Conservation (phyloP, 257 asterid genomes). For the Thymus mandschuricus region DNA sequence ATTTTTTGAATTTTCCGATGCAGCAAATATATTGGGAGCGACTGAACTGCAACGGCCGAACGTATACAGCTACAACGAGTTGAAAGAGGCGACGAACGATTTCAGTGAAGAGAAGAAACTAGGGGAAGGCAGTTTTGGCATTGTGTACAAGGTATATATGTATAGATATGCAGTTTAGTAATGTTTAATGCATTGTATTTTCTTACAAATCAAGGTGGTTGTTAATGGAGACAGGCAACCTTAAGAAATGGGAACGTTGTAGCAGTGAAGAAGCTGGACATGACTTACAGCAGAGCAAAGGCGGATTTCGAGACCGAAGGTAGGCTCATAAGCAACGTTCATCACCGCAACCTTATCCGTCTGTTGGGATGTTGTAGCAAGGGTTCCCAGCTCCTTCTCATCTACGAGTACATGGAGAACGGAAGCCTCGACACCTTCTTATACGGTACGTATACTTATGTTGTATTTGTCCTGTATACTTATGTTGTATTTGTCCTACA, state of each 20-base stretch:
- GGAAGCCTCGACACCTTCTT: conserved; percentile 71
- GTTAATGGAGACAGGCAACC: conserved; percentile 49
- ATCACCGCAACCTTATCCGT: conserved; percentile 87
- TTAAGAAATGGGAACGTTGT: conserved; percentile 59
- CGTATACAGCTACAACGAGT: conserved; percentile 55
- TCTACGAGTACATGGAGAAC: conserved; percentile 76
- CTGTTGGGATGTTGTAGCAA: conserved; percentile 67
- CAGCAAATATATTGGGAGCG: conserved; percentile 55
- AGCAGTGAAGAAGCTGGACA: conserved; percentile 71
- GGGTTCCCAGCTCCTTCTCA: conserved; percentile 65
- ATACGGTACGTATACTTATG: conserved; percentile 24
- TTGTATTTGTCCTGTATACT: no score
- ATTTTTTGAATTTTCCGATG: no score
- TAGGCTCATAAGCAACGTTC: conserved; percentile 79
- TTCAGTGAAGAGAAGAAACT: conserved; percentile 63
- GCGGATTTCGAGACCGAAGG: conserved; percentile 77
- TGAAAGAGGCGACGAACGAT: conserved; percentile 64
- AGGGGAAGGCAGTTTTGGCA: conserved; percentile 82
- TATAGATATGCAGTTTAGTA: background rate
- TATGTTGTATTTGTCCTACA: no score
- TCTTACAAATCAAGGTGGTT: background rate
- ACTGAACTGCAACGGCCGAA: conserved; percentile 73
- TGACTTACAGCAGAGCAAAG: conserved; percentile 54
- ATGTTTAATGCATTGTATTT: background rate
- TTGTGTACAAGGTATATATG: conserved; percentile 57